A percentile compares a stretch with the other conserved stretches of the same genome.
Evolutionary conservation across 1,284 basidiomycete genomes (phyloP).

Genomic region (Stereum hirsutum): DNA sequence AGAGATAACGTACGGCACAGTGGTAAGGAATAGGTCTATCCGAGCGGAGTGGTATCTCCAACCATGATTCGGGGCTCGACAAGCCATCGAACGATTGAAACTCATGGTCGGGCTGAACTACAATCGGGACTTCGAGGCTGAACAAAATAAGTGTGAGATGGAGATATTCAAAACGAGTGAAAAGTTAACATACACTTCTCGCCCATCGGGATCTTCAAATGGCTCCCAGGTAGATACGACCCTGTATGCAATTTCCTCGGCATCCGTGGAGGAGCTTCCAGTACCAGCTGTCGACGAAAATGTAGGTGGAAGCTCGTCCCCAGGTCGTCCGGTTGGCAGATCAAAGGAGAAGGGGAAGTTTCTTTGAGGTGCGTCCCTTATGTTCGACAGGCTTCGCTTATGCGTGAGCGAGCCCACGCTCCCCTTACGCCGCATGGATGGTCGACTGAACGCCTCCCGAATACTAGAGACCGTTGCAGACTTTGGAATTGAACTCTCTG

Average conservation of each 20-base stretch:
- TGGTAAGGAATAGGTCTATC: slow-evolving; percentile 54
- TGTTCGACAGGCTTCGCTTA: slow-evolving; percentile 16
- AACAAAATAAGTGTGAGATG: slow-evolving; percentile 6
- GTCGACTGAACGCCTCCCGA: slow-evolving; percentile 30
- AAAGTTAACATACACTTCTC: slow-evolving; percentile 35
- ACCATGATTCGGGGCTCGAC: slow-evolving; percentile 41
- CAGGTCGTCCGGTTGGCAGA: slow-evolving; percentile 37
- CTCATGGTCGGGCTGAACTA: slow-evolving; percentile 48
- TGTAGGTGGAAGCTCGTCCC: slow-evolving; percentile 54
- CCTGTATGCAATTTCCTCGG: slow-evolving; percentile 40
- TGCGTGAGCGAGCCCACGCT: slow-evolving; percentile 12
- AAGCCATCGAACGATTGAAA: slow-evolving; percentile 49
- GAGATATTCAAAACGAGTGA: slow-evolving; percentile 1
- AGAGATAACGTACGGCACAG: slow-evolving; percentile 41
- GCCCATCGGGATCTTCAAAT: slow-evolving; percentile 28
- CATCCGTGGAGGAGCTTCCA: slow-evolving; percentile 19
- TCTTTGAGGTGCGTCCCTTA: slow-evolving; percentile 18
- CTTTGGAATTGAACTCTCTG: slow-evolving; percentile 31
- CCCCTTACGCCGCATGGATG: slow-evolving; percentile 25
- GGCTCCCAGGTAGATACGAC: slow-evolving; percentile 54
- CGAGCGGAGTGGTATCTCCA: slow-evolving; percentile 55
- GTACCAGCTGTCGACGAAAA: slow-evolving; percentile 28
- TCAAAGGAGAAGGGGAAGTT: slow-evolving; percentile 50
- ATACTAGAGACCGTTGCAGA: slow-evolving; percentile 34
- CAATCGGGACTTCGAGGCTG: slow-evolving; percentile 56